phyloP scores from a whole-genome alignment of 2,329 filamentous ascomycete species.

The Aspergillus flavus region DNA sequence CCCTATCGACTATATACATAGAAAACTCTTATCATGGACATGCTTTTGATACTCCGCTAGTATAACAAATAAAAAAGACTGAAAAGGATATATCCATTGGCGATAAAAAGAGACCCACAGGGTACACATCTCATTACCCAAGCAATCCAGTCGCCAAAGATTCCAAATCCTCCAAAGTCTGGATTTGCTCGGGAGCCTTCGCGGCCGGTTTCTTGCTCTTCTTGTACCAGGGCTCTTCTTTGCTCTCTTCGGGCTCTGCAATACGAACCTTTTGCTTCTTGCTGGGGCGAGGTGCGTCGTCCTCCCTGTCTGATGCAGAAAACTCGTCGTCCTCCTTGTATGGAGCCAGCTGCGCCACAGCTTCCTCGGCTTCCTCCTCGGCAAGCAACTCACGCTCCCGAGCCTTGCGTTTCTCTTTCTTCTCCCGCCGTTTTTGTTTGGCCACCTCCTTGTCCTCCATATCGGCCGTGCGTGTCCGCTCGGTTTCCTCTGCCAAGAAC shows the following conservation, averaged over 20 bases:
- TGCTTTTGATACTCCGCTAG: conserved; percentile 32
- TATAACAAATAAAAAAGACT: conserved; percentile 17
- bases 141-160: conserved; percentile 49
- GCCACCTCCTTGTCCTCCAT: conserved; percentile 78
- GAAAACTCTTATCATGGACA: conserved; percentile 18
- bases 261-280: conserved; percentile 48
- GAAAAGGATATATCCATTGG: conserved; percentile 17
- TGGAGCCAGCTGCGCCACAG: conserved; percentile 35
- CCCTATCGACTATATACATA: conserved; percentile 10
- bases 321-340: conserved; percentile 28
- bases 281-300: conserved; percentile 32
- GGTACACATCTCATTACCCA: conserved; percentile 26
- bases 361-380: conserved; percentile 33
- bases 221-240: conserved; percentile 28
- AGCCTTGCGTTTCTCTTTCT: conserved; percentile 49
- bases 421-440: conserved; percentile 67
- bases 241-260: conserved; percentile 31
- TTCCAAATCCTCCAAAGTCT: conserved; percentile 52
- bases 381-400: conserved; percentile 41
- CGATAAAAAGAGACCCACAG: conserved; percentile 10
- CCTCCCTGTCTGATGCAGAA: conserved; percentile 28
- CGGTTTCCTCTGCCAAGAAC: conserved; percentile 77
- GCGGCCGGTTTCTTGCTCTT: conserved; percentile 28
- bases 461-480: conserved; percentile 74
- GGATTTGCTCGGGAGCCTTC: conserved; percentile 34